Percentiles rank a stretch among this genome's conserved stretches.
phyloP scores from a whole-genome alignment of 208 protist genomes.

The Perkinsela sp. region DNA sequence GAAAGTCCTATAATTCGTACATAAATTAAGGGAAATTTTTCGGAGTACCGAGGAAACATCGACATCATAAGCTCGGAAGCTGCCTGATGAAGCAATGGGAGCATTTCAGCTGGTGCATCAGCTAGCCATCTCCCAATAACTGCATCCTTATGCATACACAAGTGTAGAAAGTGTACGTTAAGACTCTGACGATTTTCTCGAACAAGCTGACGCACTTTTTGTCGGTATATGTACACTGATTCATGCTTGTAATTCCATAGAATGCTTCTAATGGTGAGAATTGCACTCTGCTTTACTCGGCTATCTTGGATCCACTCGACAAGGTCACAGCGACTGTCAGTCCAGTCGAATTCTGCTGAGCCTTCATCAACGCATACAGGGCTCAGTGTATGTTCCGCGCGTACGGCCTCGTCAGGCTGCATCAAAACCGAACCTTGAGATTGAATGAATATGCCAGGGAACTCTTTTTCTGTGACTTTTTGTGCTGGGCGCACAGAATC shows the following conservation, averaged over 20 bases:
- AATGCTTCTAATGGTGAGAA: constrained; percentile 66
- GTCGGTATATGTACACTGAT: constrained; percentile 38
- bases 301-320: constrained; percentile 64
- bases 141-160: constrained; percentile 48
- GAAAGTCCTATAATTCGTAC: constrained; percentile 88
- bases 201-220: constrained; percentile 41
- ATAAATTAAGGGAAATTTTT: constrained; percentile 67
- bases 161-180: constrained; percentile 72
- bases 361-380: constrained; percentile 6
- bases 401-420: not conserved
- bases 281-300: constrained; percentile 39
- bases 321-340: constrained; percentile 39
- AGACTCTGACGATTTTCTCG: constrained; percentile 73
- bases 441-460: not conserved
- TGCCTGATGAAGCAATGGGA: constrained; percentile 86
- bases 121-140: constrained; percentile 81
- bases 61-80: constrained; percentile 63
- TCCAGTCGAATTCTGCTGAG: constrained; percentile 50
- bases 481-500: not conserved
- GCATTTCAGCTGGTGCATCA: constrained; percentile 78
- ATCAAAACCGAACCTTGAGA: not conserved
- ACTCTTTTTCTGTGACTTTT: not conserved
- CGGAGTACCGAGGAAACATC: constrained; percentile 68
- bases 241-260: constrained; percentile 57
- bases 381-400: not conserved